These are phyloP conservation scores for Sordariomycetes sp. DNA, from an alignment of 2,329 filamentous ascomycete species.

Conservation along the genomic window DNA sequence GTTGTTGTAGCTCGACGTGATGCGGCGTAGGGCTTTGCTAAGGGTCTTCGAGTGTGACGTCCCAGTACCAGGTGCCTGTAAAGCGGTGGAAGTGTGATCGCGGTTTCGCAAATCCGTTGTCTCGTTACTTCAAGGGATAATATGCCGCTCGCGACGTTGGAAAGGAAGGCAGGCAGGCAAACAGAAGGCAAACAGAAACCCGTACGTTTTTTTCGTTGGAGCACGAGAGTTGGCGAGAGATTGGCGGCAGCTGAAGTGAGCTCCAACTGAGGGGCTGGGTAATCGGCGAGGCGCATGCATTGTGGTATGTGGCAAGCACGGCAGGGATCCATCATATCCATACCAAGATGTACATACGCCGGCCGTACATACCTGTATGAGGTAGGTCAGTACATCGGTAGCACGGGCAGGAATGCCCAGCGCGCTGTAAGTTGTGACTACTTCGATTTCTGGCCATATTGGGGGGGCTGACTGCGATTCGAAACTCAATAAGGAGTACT, in stretches of 20 bases:
- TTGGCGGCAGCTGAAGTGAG: background rate
- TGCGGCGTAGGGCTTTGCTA: background rate
- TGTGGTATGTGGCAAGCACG: background rate
- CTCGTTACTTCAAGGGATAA: background rate
- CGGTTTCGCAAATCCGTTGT: constrained; percentile 21
- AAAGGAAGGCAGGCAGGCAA: background rate
- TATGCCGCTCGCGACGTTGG: background rate
- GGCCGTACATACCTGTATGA: too few relatives aligned
- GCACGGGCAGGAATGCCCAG: too few relatives aligned
- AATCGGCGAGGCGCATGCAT: background rate
- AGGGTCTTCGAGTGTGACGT: background rate
- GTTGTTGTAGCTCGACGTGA: background rate
- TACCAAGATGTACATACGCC: too few relatives aligned
- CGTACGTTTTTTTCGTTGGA: background rate
- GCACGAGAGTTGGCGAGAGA: background rate
- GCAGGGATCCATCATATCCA: too few relatives aligned
- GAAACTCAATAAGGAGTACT: too few relatives aligned
- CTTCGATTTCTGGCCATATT: too few relatives aligned
- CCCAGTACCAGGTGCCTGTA: background rate
- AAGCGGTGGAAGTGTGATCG: background rate
- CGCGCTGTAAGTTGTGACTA: too few relatives aligned
- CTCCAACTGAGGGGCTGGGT: background rate
- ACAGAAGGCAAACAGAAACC: background rate
- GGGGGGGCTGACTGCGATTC: too few relatives aligned
- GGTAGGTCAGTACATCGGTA: too few relatives aligned